A percentile compares a stretch with the other conserved stretches of the same genome.
Evolutionary conservation across 257 asterid genomes (phyloP).

Genomic region (Salvia rosmarinus): DNA sequence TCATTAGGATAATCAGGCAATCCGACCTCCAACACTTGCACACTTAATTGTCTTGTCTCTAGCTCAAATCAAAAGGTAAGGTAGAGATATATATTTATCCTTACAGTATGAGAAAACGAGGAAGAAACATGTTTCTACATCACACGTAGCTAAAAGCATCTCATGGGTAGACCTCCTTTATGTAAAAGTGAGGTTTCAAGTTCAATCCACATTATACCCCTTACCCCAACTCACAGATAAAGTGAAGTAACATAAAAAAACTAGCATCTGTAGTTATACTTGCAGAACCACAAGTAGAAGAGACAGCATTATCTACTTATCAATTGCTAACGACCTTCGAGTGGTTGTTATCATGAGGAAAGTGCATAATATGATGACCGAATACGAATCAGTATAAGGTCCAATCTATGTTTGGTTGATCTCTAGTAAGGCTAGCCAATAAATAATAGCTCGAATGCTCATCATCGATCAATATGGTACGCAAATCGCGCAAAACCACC

Average conservation of each 20-base stretch:
- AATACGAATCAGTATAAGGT: neutral
- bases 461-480: too few species aligned
- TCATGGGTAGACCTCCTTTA: too few species aligned
- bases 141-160: neutral
- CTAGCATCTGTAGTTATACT: too few species aligned
- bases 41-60: neutral
- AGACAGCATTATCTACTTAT: conserved; percentile 5
- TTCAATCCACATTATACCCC: too few species aligned
- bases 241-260: too few species aligned
- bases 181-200: too few species aligned
- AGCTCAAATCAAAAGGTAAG: neutral
- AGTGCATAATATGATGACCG: neutral
- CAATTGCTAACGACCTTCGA: neutral
- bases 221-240: too few species aligned
- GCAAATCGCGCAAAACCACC: too few species aligned
- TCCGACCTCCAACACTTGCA: neutral
- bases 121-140: neutral
- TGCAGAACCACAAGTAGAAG: neutral
- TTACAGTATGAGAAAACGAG: neutral
- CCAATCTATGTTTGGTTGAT: neutral
- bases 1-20: neutral
- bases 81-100: neutral
- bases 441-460: neutral
- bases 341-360: neutral
- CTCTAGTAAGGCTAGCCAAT: neutral